Evolutionary conservation across 208 protist species (phyloP), one percentile per base, ranked within the genome.

Genomic region (Acanthamoeba royreba): DNA sequence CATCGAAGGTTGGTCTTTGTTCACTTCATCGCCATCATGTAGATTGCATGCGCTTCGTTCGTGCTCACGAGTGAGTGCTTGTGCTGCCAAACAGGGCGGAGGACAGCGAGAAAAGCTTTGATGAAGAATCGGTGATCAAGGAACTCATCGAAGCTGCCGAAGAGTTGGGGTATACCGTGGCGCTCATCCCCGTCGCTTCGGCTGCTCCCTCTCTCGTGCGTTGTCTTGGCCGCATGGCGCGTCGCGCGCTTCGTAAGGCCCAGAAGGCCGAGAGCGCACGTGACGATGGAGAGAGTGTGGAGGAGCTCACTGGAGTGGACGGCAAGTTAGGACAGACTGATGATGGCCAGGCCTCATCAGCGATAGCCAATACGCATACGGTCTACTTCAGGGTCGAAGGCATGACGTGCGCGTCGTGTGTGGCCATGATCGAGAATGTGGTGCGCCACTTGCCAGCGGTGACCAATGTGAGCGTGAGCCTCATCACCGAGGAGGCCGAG

Each of bases 351-450:
- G 49, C 13, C 9, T 9, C 49, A 19, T 9, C 4, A 17, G 55
- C 55, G 9, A 4, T 4, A 28, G 66, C 7, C 17, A 4, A 33
- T 8, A 38, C 4, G 35, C 35, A 79, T 22, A 81, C 69, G 38
- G 69, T 81, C 19, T 40, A 47, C 69, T 46, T 81, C 69, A 17
- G 38, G 38, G 61, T 81, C n/a, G 40, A 40, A 11, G 98, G 98
- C 52, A 99, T 99, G 98, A 98, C 98, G 81, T 99, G 98, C 93
- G 95, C 96, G 19, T 98, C 97, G 31, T 99, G 98, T 90, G 97
- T 98, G 22, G 96, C 95, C 5, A 97, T 96, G 28, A 98, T 99
- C 33, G 98, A 99, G 92, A 66, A 66, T 31, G 55, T 66, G 55
- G 55, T 66, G 5, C 55, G 55, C 19, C 55, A 66, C 2, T 25